Conservation (phyloP, 768 basidiomycete species). For the Myochromella boudieri region DNA sequence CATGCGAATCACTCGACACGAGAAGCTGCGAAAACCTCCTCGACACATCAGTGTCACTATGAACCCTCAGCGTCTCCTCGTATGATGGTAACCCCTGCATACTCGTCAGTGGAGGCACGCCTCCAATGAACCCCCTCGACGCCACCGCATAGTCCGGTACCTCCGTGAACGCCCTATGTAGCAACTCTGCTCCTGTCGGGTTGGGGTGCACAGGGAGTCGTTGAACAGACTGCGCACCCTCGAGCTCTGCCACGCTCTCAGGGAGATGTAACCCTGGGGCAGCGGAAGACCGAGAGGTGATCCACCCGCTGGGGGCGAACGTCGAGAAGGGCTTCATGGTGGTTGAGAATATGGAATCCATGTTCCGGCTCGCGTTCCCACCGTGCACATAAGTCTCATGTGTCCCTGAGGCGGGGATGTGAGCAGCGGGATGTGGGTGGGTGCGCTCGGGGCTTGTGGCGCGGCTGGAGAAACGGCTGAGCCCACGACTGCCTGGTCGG, state of each 20-base stretch:
- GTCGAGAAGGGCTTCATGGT: constrained; percentile 65
- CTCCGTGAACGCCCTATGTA: constrained; percentile 67
- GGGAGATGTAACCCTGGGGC: neutral
- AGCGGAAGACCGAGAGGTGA: constrained; percentile 21
- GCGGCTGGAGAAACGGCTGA: constrained; percentile 34
- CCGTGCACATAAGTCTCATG: constrained; percentile 55
- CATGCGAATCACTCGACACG: too few species aligned
- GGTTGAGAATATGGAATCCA: constrained; percentile 52
- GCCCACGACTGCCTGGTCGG: constrained; percentile 13
- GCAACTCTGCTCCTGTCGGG: constrained; percentile 29
- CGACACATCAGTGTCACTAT: constrained; percentile 21
- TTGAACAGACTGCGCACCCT: neutral
- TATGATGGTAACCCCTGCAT: constrained; percentile 84
- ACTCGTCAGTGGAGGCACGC: constrained; percentile 81
- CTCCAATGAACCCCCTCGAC: constrained; percentile 85
- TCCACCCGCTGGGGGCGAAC: constrained; percentile 41
- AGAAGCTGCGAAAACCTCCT: constrained; percentile 17
- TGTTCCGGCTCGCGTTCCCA: constrained; percentile 48
- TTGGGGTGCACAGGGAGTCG: neutral
- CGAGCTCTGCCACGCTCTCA: constrained; percentile 12
- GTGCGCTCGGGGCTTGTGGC: constrained; percentile 56
- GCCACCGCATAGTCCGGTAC: constrained; percentile 89
- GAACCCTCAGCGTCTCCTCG: constrained; percentile 55
- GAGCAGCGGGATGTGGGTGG: constrained; percentile 11
- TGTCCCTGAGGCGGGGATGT: constrained; percentile 18